These are phyloP conservation scores for Oryza meyeriana DNA, from an alignment of 176 grass and related monocot genomes.

Conservation along the genomic window DNA sequence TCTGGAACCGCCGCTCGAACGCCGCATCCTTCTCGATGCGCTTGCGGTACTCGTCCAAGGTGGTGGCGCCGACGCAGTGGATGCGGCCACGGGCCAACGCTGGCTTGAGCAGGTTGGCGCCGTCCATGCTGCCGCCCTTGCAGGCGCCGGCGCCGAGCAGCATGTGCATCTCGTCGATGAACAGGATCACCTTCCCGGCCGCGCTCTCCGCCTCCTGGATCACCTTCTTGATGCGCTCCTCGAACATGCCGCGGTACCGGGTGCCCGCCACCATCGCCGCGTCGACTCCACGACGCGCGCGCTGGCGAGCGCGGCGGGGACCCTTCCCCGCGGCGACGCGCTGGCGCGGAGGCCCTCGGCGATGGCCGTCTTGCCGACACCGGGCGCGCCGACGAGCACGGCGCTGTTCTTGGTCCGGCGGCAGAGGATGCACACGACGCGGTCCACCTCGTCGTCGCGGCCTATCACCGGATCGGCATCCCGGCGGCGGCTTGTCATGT, in stretches of 20 bases:
- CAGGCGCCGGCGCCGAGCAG: neutral
- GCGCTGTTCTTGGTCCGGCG: constrained; percentile 60
- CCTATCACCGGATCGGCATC: constrained; percentile 51
- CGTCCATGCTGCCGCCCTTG: neutral
- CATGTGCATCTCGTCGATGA: constrained; percentile 41
- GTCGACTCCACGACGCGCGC: constrained; percentile 14
- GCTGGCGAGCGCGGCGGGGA: neutral
- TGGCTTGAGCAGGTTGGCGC: constrained; percentile 32
- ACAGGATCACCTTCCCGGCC: constrained; percentile 3
- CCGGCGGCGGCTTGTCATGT: constrained; percentile 21
- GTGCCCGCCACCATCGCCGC: constrained; percentile 19
- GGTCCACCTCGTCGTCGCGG: constrained; percentile 38
- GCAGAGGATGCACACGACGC: constrained; percentile 45
- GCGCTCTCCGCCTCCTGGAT: neutral
- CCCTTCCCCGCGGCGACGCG: constrained; percentile 14
- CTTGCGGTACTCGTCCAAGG: constrained; percentile 19
- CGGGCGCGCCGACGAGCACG: constrained; percentile 42
- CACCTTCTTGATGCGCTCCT: constrained; percentile 21
- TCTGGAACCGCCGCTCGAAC: neutral
- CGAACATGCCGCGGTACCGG: constrained; percentile 2
- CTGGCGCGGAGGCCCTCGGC: constrained; percentile 47
- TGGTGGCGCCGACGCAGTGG: constrained; percentile 26
- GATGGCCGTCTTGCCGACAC: constrained; percentile 64
- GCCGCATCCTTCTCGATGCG: constrained; percentile 1
- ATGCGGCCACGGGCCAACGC: constrained; percentile 23